Evolutionary conservation across 805 yeast genomes (phyloP).

Genomic region (Teunomyces panamensis): DNA sequence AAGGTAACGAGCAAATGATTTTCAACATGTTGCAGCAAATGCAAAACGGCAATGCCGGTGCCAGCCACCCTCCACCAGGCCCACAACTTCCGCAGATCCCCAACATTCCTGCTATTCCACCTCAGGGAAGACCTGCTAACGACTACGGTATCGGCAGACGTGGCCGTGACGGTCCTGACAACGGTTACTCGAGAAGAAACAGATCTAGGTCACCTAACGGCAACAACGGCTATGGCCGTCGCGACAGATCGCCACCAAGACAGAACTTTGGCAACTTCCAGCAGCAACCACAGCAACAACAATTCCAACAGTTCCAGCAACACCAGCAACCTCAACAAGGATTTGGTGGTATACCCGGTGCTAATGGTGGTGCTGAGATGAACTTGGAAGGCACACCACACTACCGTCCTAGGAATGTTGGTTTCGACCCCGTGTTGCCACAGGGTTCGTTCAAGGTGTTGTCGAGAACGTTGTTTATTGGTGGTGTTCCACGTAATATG

Average conservation of each 20-base stretch:
- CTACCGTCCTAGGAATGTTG: constrained; percentile 70
- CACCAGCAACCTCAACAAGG: constrained; percentile 9
- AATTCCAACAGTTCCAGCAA: constrained; percentile 11
- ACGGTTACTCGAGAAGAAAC: constrained; percentile 45
- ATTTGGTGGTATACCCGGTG: neutral
- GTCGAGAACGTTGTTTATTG: constrained; percentile 89
- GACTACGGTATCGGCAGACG: constrained; percentile 23
- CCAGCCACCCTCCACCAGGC: constrained; percentile 1
- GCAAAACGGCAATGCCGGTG: constrained; percentile 25
- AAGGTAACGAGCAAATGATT: constrained; percentile 34
- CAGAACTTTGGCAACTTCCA: constrained; percentile 5
- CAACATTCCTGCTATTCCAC: constrained; percentile 5
- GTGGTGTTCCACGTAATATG: constrained; percentile 87
- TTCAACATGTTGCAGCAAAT: constrained; percentile 55
- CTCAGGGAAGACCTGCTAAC: constrained; percentile 10
- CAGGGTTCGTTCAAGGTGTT: constrained; percentile 77
- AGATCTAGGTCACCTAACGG: constrained; percentile 54
- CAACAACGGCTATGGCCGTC: constrained; percentile 15
- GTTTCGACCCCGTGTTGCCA: constrained; percentile 68
- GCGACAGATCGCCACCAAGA: constrained; percentile 31
- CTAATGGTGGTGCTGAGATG: constrained; percentile 44
- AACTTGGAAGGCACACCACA: constrained; percentile 73
- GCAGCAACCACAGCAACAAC: constrained; percentile 11
- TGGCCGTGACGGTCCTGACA: constrained; percentile 27
- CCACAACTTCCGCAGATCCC: constrained; percentile 9